These are phyloP conservation scores for Solanum stenotomum DNA, from an alignment of 257 asterid genomes.

Conservation along the genomic window DNA sequence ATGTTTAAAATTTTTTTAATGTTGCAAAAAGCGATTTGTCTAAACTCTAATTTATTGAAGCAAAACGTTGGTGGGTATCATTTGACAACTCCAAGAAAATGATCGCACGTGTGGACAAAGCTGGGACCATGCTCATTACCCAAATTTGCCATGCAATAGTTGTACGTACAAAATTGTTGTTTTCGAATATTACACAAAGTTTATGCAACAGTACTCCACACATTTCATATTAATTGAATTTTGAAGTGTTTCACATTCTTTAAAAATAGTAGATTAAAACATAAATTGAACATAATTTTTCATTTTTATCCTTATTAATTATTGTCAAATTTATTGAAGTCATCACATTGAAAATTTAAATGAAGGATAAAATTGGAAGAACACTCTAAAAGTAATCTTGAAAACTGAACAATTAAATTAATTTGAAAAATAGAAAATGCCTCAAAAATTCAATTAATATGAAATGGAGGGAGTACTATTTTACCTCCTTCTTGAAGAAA, in stretches of 20 bases:
- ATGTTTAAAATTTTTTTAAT: neutral
- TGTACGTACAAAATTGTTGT: neutral
- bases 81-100: neutral
- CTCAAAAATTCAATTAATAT: too few species aligned
- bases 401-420: too few species aligned
- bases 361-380: too few species aligned
- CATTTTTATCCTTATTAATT: too few species aligned
- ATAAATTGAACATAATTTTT: too few species aligned
- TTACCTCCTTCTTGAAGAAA: neutral
- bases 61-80: neutral
- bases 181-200: neutral
- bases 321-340: too few species aligned
- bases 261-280: too few species aligned
- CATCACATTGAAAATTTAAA: too few species aligned
- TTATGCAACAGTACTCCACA: neutral
- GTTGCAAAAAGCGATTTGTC: neutral
- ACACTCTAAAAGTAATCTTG: too few species aligned
- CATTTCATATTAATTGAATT: too few species aligned
- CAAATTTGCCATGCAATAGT: slow-evolving; percentile 1
- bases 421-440: too few species aligned
- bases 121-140: neutral
- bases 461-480: neutral
- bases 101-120: slow-evolving; percentile 17
- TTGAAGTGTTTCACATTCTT: too few species aligned
- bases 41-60: neutral